Conservation (phyloP, 2,329 filamentous ascomycete genomes). For the Fusarium veterinarium region DNA sequence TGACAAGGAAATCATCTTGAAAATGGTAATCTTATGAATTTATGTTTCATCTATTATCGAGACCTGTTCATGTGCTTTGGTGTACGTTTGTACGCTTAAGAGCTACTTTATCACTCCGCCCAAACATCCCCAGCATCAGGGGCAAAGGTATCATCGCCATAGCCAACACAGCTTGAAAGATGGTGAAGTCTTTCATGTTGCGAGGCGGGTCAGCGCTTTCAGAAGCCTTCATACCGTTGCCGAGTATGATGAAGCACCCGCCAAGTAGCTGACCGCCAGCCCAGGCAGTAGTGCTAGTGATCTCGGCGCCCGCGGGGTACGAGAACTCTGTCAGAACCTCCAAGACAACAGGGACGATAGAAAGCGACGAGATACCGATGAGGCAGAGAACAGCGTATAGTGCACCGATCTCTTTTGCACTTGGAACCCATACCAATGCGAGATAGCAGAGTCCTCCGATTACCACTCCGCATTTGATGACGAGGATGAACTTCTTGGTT, state of each 20-base stretch:
- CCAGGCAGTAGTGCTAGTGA: not conserved
- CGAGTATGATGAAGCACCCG: not conserved
- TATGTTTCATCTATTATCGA: rapidly evolving
- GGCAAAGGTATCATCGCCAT: not conserved
- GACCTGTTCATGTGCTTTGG: not conserved
- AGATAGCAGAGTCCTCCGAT: not conserved
- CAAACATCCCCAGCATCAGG: not conserved
- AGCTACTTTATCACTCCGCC: not conserved
- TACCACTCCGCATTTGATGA: not conserved
- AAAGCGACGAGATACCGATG: not conserved
- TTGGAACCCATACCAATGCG: not conserved
- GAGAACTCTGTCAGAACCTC: not conserved
- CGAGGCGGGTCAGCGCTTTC: not conserved
- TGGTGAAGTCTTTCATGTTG: not conserved
- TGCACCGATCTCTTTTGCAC: not conserved
- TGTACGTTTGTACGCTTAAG: not conserved
- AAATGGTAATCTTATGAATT: not conserved
- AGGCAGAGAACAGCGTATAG: not conserved
- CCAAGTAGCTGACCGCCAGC: not conserved
- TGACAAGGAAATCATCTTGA: not conserved
- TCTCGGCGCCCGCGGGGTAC: not conserved
- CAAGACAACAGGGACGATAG: not conserved
- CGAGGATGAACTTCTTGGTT: not conserved
- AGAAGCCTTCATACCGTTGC: not conserved
- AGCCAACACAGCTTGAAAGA: not conserved